Conservation (phyloP, 305 asterid species). For the Fraxinus platypoda region DNA sequence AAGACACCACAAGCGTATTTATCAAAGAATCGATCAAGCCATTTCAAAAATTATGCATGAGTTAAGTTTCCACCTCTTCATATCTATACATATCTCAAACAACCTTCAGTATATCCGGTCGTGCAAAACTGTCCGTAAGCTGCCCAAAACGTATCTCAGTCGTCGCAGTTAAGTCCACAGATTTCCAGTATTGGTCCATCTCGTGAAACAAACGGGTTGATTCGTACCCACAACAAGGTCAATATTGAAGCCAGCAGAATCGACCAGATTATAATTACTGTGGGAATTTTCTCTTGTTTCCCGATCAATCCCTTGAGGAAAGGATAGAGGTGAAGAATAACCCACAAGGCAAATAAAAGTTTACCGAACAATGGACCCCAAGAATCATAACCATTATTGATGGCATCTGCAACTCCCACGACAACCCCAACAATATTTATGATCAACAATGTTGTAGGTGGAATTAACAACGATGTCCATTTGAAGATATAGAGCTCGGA, state of each 20-base stretch:
- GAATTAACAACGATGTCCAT: too few relatives aligned
- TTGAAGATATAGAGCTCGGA: too few relatives aligned
- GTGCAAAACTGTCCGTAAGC: constrained; percentile 13
- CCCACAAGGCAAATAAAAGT: constrained; percentile 80
- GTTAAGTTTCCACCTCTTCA: constrained; percentile 33
- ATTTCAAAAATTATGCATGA: not conserved
- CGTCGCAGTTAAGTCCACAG: constrained; percentile 74
- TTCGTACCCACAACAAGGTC: constrained; percentile 79
- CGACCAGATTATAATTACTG: constrained; percentile 83
- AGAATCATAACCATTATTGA: constrained; percentile 82
- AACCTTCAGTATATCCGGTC: constrained; percentile 26
- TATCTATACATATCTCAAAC: not conserved
- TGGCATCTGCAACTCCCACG: constrained; percentile 70
- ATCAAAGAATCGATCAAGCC: not conserved
- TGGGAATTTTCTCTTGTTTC: constrained; percentile 64
- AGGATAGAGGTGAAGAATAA: constrained; percentile 81
- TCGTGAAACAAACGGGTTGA: constrained; percentile 79
- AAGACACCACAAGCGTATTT: not conserved
- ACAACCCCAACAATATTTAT: constrained; percentile 58
- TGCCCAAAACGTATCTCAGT: constrained; percentile 25
- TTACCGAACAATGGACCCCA: constrained; percentile 88
- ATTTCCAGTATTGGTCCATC: constrained; percentile 78
- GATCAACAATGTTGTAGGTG: too few relatives aligned
- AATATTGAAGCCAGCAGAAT: constrained; percentile 65
- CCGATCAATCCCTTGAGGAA: constrained; percentile 86